phyloP scores from a whole-genome alignment of 78 protist species.

The Dictyostelium firmibasis region DNA sequence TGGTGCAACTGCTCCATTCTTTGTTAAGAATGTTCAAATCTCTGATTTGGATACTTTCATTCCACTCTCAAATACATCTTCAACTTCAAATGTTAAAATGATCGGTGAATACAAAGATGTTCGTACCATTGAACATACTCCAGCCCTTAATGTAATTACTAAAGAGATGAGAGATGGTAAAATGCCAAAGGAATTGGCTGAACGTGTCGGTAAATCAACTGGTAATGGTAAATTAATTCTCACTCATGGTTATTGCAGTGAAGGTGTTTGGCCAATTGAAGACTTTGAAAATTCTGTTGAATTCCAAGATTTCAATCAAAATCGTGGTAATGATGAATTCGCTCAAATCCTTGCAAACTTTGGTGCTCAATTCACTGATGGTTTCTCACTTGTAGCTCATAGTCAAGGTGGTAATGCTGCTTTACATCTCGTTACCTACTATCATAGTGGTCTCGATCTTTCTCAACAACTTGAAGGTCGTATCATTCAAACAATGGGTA shows the following conservation, averaged over 20 bases:
- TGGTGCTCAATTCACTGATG: slow-evolving; percentile 35
- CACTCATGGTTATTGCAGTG: slow-evolving; percentile 84
- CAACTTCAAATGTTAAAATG: slow-evolving; percentile 19
- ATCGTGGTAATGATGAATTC: slow-evolving; percentile 62
- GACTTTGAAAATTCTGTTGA: slow-evolving; percentile 45
- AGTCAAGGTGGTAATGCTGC: slow-evolving; percentile 81
- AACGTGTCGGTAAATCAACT: slow-evolving; percentile 24
- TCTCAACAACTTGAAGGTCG: slow-evolving; percentile 45
- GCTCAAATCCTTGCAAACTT: slow-evolving; percentile 60
- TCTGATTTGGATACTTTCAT: slow-evolving; percentile 50
- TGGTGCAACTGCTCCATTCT: slow-evolving; percentile 72
- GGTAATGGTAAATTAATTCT: slow-evolving; percentile 74
- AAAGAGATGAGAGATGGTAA: slow-evolving; percentile 78
- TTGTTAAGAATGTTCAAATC: slow-evolving; percentile 61
- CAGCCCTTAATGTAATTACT: slow-evolving; percentile 68
- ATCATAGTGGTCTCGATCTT: slow-evolving; percentile 41
- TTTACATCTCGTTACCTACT: slow-evolving; percentile 56
- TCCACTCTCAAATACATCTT: slow-evolving; percentile 27
- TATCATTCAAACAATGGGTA: slow-evolving; percentile 75
- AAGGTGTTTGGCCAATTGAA: slow-evolving; percentile 27
- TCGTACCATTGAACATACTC: not conserved
- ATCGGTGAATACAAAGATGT: slow-evolving; percentile 23
- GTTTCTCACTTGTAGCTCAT: slow-evolving; percentile 64
- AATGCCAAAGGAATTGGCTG: slow-evolving; percentile 61
- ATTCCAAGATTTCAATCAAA: slow-evolving; percentile 52